Conservation (phyloP, 1,284 basidiomycete genomes). For the Rhizoctonia solani region DNA sequence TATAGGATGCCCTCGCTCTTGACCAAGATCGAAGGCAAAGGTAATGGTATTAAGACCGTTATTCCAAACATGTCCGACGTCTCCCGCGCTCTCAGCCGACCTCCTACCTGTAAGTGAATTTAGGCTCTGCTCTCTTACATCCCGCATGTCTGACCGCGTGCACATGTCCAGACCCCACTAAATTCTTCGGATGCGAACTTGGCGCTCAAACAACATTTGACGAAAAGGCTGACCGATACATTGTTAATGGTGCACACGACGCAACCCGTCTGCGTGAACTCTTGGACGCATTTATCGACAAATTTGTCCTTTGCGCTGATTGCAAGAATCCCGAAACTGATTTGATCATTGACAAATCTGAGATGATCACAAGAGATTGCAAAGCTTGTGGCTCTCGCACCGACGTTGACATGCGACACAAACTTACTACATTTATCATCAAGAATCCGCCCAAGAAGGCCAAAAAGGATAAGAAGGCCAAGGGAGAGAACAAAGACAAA, state of each 20-base stretch:
- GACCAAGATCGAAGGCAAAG: conserved; percentile 98
- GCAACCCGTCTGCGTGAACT: conserved; percentile 92
- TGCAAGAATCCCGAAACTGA: conserved; percentile 99
- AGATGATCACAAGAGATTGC: conserved; percentile 64
- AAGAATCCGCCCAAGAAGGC: conserved; percentile 91
- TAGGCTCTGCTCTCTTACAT: not conserved
- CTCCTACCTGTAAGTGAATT: conserved; percentile 71
- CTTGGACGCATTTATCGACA: conserved; percentile 95
- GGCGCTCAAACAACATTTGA: conserved; percentile 97
- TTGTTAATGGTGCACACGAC: conserved; percentile 97
- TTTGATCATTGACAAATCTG: conserved; percentile 79
- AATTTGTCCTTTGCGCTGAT: conserved; percentile 95
- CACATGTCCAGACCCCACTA: conserved; percentile 79
- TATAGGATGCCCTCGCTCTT: conserved; percentile 89
- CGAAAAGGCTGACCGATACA: conserved; percentile 96
- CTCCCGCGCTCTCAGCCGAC: conserved; percentile 91
- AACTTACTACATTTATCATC: conserved; percentile 93
- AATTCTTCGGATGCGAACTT: conserved; percentile 99
- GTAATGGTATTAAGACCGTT: conserved; percentile 99
- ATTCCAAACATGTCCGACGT: conserved; percentile 99
- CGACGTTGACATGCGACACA: conserved; percentile 94
- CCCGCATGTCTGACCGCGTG: conserved; percentile 3
- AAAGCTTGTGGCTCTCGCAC: conserved; percentile 1
- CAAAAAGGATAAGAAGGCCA: conserved; percentile 71
- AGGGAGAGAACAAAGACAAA: conserved; percentile 49